These are phyloP conservation scores for Podaxis rugospora DNA, from an alignment of 768 basidiomycete species.

Conservation along the genomic window DNA sequence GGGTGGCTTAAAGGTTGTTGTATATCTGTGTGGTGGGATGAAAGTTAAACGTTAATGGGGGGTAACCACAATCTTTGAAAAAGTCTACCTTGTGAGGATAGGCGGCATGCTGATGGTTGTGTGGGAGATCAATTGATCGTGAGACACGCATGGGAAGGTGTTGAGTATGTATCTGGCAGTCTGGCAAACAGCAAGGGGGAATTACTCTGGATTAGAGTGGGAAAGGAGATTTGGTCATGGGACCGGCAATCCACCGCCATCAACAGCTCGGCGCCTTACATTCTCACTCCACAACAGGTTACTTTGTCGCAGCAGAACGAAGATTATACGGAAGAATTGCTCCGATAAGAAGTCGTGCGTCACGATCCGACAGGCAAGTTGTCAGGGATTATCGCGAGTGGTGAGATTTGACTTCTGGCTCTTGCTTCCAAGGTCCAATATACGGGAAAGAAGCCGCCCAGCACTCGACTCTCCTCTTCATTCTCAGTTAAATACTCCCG, in stretches of 20 bases:
- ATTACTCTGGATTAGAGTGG: background rate
- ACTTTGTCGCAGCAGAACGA: background rate
- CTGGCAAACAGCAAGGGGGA: background rate
- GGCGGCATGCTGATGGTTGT: background rate
- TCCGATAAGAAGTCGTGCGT: background rate
- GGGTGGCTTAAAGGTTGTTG: too few species aligned
- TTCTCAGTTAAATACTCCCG: slow-evolving; percentile 3
- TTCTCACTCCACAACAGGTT: background rate
- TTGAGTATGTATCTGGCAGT: background rate
- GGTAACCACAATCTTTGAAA: background rate
- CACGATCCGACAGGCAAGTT: background rate
- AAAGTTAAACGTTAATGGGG: too few species aligned
- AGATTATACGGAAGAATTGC: background rate
- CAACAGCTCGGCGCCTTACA: background rate
- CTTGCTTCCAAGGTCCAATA: background rate
- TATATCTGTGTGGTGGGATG: too few species aligned
- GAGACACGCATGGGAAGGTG: background rate
- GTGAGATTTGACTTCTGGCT: background rate
- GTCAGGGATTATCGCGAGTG: background rate
- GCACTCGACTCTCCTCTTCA: background rate
- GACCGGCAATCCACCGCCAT: background rate
- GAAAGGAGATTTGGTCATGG: slow-evolving; percentile 4
- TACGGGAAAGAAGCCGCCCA: background rate
- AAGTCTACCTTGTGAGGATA: background rate
- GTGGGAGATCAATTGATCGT: background rate